phyloP scores from a whole-genome alignment of 2,329 filamentous ascomycete species.

The Aureobasidium pullulans region DNA sequence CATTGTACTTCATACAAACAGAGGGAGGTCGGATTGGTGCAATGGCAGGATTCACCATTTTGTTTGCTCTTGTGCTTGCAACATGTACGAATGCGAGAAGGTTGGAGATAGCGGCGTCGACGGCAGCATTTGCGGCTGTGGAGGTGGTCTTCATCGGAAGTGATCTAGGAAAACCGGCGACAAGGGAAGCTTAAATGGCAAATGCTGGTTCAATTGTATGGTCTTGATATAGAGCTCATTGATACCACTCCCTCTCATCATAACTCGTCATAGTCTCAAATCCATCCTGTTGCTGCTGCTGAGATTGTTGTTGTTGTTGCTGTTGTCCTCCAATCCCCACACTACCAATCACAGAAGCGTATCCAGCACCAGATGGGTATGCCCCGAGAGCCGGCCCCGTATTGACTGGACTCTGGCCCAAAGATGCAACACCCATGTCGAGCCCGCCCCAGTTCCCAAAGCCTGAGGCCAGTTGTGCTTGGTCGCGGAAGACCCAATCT shows the following conservation, averaged over 20 bases:
- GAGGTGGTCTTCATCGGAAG: too few species aligned
- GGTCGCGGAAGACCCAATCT: constrained; percentile 51
- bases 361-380: neutral
- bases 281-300: neutral
- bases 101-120: too few species aligned
- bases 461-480: constrained; percentile 52
- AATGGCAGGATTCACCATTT: too few species aligned
- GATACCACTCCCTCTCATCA: constrained; percentile 15
- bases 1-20: too few species aligned
- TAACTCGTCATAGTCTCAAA: constrained; percentile 13
- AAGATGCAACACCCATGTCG: neutral
- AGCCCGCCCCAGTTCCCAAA: constrained; percentile 52
- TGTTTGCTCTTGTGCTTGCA: too few species aligned
- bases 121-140: too few species aligned
- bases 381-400: neutral
- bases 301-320: neutral
- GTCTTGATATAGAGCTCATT: too few species aligned
- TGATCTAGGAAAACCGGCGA: too few species aligned
- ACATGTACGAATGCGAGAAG: too few species aligned
- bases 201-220: too few species aligned
- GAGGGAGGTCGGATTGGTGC: too few species aligned
- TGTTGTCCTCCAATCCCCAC: neutral
- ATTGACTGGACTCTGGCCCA: constrained; percentile 3
- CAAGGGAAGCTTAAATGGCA: too few species aligned
- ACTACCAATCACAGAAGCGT: neutral